These are phyloP conservation scores for Mallotus japonicus DNA, from an alignment of 441 rosid species.

Conservation along the genomic window DNA sequence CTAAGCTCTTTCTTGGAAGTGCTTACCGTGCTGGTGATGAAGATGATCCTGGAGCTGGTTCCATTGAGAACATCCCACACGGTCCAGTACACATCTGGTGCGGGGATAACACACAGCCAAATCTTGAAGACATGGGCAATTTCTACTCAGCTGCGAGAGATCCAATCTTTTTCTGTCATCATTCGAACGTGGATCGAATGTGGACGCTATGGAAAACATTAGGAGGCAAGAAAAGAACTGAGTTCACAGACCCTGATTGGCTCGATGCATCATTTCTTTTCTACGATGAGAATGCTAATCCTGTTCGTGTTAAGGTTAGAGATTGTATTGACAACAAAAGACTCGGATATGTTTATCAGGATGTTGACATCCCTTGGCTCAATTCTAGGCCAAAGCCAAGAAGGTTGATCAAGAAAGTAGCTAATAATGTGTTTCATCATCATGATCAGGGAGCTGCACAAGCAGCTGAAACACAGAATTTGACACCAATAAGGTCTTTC, in stretches of 20 bases:
- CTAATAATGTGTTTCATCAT: not conserved
- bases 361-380: constrained; percentile 54
- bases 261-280: constrained; percentile 41
- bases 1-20: constrained; percentile 45
- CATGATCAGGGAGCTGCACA: constrained; percentile 22
- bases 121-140: constrained; percentile 57
- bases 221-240: constrained; percentile 32
- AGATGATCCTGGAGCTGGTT: constrained; percentile 47
- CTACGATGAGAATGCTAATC: constrained; percentile 56
- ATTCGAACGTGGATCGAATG: constrained; percentile 54
- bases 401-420: constrained; percentile 24
- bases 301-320: constrained; percentile 47
- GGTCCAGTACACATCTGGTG: constrained; percentile 44
- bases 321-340: constrained; percentile 41
- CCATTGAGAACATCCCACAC: constrained; percentile 55
- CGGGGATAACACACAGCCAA: constrained; percentile 45
- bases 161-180: constrained; percentile 55
- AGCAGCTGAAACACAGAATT: constrained; percentile 31
- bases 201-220: constrained; percentile 57
- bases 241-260: constrained; percentile 51
- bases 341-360: constrained; percentile 45
- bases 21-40: constrained; percentile 52
- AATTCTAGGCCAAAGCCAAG: constrained; percentile 44
- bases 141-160: constrained; percentile 64
- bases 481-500: constrained; percentile 25